phyloP scores from a whole-genome alignment of 805 yeast genomes.

The Saccharomycopsis guyanensis region DNA sequence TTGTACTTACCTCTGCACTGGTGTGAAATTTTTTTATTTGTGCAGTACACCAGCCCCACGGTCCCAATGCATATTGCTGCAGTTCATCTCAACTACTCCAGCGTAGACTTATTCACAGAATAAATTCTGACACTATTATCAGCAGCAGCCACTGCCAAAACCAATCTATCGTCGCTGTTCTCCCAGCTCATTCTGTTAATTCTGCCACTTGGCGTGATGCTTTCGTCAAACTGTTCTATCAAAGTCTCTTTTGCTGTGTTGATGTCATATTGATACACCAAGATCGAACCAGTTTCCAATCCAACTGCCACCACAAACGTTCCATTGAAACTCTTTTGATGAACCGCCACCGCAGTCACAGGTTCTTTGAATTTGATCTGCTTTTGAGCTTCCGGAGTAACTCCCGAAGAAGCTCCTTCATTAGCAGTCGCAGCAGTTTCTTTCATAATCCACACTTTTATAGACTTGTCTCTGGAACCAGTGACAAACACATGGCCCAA shows the following conservation, averaged over 20 bases:
- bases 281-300: constrained; percentile 57
- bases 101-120: no score
- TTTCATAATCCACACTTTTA: constrained; percentile 85
- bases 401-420: no score
- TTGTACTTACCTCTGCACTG: neutral
- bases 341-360: constrained; percentile 61
- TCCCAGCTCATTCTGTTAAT: constrained; percentile 54
- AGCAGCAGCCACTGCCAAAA: constrained; percentile 14
- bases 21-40: neutral
- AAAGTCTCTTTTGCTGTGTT: constrained; percentile 25
- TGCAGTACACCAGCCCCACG: neutral
- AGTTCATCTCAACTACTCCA: no score
- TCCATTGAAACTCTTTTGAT: constrained; percentile 25
- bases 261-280: constrained; percentile 33
- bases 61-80: neutral
- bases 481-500: constrained; percentile 54
- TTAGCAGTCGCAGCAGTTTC: constrained; percentile 32
- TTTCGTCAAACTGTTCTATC: constrained; percentile 30
- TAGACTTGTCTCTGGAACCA: constrained; percentile 75
- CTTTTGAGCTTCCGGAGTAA: neutral
- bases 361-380: constrained; percentile 42
- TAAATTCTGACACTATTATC: constrained; percentile 3
- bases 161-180: neutral
- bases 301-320: constrained; percentile 51
- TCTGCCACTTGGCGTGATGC: constrained; percentile 51